phyloP scores from a whole-genome alignment of 2,329 filamentous ascomycete species.

The Lachnellula occidentalis region DNA sequence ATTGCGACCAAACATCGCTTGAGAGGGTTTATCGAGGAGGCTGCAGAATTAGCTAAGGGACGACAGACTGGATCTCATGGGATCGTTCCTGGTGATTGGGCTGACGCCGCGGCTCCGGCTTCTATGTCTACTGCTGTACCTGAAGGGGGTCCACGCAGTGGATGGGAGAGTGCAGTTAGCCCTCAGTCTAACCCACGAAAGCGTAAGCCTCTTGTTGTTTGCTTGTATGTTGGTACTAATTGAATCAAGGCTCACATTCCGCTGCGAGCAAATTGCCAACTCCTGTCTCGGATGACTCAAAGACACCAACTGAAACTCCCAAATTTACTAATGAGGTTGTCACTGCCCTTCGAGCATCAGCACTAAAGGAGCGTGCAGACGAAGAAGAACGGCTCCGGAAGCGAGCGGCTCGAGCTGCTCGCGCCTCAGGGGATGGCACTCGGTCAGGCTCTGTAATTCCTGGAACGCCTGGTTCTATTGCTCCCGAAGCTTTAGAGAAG shows the following conservation, averaged over 20 bases:
- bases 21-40: constrained; percentile 71
- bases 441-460: constrained; percentile 45
- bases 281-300: constrained; percentile 42
- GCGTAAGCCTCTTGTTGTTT: constrained; percentile 42
- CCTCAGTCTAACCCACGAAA: constrained; percentile 52
- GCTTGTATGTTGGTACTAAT: constrained; percentile 29
- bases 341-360: constrained; percentile 53
- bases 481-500: constrained; percentile 61
- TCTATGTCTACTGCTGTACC: constrained; percentile 30
- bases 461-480: constrained; percentile 56
- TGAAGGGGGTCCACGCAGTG: constrained; percentile 28
- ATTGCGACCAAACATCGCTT: constrained; percentile 77
- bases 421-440: constrained; percentile 36
- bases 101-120: constrained; percentile 57
- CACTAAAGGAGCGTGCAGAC: constrained; percentile 59
- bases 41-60: constrained; percentile 62
- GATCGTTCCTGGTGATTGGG: constrained; percentile 69
- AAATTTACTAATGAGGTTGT: constrained; percentile 39
- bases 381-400: constrained; percentile 69
- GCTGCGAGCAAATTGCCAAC: constrained; percentile 38
- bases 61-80: constrained; percentile 78
- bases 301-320: constrained; percentile 39
- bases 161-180: constrained; percentile 45
- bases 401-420: constrained; percentile 56
- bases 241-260: constrained; percentile 27